phyloP scores from a whole-genome alignment of 441 rosid genomes.

The Adansonia gregorii region DNA sequence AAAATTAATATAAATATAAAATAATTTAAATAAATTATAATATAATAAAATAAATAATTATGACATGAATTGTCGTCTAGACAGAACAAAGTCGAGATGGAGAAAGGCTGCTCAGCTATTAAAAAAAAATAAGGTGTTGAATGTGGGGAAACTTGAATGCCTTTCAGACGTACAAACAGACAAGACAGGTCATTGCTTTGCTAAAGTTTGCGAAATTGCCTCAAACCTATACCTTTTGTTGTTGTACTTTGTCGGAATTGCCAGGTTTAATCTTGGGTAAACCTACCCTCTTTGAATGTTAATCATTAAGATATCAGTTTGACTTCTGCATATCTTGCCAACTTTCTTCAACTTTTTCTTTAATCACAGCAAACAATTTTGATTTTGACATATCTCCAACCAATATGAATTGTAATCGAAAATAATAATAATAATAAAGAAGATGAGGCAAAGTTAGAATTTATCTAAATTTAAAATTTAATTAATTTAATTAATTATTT shows the following conservation, averaged over 20 bases:
- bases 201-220: background rate
- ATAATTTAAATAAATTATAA: no score
- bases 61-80: no score
- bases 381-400: background rate
- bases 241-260: background rate
- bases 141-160: no score
- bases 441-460: background rate
- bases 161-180: background rate
- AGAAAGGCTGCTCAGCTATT: no score
- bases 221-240: background rate
- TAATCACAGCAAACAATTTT: background rate
- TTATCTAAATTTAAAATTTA: background rate
- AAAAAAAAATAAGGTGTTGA: no score
- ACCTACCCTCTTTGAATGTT: background rate
- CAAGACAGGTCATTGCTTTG: background rate
- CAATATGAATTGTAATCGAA: background rate
- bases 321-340: background rate
- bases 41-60: no score
- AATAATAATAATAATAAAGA: background rate
- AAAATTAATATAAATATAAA: no score
- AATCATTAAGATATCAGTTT: no score
- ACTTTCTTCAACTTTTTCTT: background rate
- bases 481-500: no score
- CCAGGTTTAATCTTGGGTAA: background rate
- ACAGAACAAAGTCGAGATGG: no score